Percentiles rank a stretch among this genome's conserved stretches.
Conservation (phyloP, 2,329 filamentous ascomycete genomes). For the Sphaceloma murrayae region DNA sequence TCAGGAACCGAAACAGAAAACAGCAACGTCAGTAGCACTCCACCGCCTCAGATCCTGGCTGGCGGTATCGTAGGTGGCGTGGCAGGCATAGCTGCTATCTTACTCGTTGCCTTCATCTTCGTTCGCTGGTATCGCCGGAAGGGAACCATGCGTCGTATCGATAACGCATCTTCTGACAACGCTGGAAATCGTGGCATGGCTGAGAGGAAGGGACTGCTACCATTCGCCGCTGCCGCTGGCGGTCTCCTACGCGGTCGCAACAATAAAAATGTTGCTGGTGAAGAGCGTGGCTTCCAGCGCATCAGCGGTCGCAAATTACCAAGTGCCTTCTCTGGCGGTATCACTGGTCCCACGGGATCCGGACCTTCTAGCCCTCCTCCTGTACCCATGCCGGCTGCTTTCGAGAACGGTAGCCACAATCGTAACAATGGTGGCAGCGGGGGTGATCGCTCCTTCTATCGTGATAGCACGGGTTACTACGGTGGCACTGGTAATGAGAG, state of each 20-base stretch:
- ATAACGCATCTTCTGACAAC: conserved; percentile 22
- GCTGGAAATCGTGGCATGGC: conserved; percentile 31
- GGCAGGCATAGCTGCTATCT: conserved; percentile 45
- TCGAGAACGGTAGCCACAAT: conserved; percentile 16
- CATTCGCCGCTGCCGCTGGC: conserved; percentile 31
- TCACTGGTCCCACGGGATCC: conserved; percentile 25
- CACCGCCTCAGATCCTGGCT: conserved; percentile 46
- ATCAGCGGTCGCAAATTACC: conserved; percentile 42
- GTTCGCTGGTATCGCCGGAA: conserved; percentile 42
- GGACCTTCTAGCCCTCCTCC: conserved; percentile 18
- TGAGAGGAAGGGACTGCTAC: conserved; percentile 31
- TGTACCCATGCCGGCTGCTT: conserved; percentile 23
- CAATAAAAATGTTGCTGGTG: conserved; percentile 20
- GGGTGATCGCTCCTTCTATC: conserved; percentile 32
- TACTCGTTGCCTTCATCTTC: conserved; percentile 44
- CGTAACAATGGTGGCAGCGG: conserved; percentile 26
- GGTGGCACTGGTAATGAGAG: conserved; percentile 28
- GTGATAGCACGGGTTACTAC: conserved; percentile 37
- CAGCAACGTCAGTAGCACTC: conserved; percentile 23
- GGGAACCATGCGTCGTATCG: conserved; percentile 26
- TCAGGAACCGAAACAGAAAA: conserved; percentile 14
- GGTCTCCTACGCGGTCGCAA: conserved; percentile 21
- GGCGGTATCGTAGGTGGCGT: conserved; percentile 55
- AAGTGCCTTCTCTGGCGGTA: conserved; percentile 40
- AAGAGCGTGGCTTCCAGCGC: conserved; percentile 38